These are phyloP conservation scores for Pinus albicaulis DNA, from an alignment of 75 land plant species.

Conservation along the genomic window DNA sequence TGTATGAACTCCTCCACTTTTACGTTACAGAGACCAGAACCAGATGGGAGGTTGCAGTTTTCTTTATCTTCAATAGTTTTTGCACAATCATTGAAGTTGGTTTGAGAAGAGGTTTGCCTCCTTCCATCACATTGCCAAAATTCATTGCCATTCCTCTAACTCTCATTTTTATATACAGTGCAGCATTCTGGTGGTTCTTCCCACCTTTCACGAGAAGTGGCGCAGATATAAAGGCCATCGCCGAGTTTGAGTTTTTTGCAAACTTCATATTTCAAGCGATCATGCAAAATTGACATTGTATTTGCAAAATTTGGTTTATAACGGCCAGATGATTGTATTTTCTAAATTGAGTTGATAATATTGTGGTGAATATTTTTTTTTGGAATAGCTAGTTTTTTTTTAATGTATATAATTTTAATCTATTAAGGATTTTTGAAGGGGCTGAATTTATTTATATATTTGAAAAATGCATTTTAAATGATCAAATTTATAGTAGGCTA, in stretches of 20 bases:
- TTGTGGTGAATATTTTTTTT: too few species aligned
- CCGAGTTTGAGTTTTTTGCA: constrained; percentile 2
- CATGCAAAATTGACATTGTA: too few species aligned
- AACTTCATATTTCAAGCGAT: too few species aligned
- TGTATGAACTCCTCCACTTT: constrained; percentile 18
- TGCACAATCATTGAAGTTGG: constrained; percentile 15
- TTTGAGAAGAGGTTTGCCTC: not conserved
- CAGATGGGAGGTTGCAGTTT: constrained; percentile 15
- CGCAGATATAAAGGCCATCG: not conserved
- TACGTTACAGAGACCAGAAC: constrained; percentile 14
- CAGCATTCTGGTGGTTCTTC: constrained; percentile 31
- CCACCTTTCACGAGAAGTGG: constrained; percentile 19
- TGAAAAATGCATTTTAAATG: too few species aligned
- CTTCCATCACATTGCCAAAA: not conserved
- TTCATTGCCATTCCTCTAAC: constrained; percentile 11
- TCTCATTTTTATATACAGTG: constrained; percentile 10
- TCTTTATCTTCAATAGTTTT: constrained; percentile 25
- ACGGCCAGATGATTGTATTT: too few species aligned
- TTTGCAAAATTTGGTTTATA: too few species aligned
- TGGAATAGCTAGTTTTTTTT: too few species aligned
- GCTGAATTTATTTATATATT: too few species aligned
- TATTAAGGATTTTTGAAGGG: too few species aligned
- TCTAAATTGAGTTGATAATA: too few species aligned
- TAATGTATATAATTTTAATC: too few species aligned
- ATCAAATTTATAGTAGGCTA: too few species aligned